These are phyloP conservation scores for Heracleum sosnowskyi DNA, from an alignment of 129 eudicot genomes.

Conservation along the genomic window DNA sequence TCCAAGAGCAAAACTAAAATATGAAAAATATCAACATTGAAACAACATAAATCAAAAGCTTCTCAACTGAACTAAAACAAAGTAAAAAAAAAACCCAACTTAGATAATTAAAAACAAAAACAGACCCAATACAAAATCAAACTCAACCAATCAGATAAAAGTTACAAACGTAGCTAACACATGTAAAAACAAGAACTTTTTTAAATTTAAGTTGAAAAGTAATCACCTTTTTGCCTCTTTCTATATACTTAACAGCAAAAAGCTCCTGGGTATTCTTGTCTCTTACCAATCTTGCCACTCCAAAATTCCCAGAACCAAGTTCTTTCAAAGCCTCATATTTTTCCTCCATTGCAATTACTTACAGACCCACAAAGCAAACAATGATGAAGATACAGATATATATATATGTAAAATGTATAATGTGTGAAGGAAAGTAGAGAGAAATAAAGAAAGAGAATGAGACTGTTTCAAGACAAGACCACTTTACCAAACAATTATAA, in stretches of 20 bases:
- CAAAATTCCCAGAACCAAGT: conserved; percentile 64
- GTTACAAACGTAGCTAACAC: neutral
- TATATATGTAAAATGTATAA: conserved; percentile 5
- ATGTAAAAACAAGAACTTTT: neutral
- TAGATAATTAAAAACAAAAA: neutral
- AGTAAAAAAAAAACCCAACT: conserved; percentile 5
- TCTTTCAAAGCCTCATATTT: conserved; percentile 52
- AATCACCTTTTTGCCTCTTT: conserved; percentile 55
- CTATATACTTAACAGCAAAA: conserved; percentile 58
- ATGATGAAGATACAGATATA: conserved; percentile 6
- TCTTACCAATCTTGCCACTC: conserved; percentile 58
- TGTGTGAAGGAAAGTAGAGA: neutral
- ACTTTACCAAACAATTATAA: conserved; percentile 16
- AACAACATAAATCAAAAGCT: neutral
- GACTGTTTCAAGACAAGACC: conserved; percentile 20
- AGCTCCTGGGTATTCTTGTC: conserved; percentile 57
- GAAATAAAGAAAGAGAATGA: conserved; percentile 18
- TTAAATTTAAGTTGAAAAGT: neutral
- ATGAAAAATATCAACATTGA: neutral
- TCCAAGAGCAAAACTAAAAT: neutral
- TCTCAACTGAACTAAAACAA: neutral
- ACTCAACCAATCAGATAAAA: conserved; percentile 2
- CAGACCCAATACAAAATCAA: conserved; percentile 5
- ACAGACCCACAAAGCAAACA: conserved; percentile 5
- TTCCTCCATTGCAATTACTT: conserved; percentile 36